Conservation (phyloP, 495 filamentous ascomycete genomes). For the Rhypophila decipiens region DNA sequence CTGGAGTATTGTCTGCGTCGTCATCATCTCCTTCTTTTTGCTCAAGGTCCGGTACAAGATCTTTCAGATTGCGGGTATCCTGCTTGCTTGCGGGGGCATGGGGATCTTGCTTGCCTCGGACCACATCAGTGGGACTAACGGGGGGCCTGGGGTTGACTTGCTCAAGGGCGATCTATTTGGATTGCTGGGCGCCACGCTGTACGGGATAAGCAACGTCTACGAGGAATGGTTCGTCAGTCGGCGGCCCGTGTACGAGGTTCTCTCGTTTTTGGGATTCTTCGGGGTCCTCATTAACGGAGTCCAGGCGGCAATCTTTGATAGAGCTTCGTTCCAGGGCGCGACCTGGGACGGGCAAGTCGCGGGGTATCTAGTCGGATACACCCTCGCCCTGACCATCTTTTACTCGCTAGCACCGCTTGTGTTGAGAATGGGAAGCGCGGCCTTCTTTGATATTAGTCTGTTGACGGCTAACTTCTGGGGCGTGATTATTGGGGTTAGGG, state of each 20-base stretch:
- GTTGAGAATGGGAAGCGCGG: conserved; percentile 80
- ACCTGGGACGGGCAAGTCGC: conserved; percentile 62
- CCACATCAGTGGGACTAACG: conserved; percentile 67
- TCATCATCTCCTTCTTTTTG: conserved; percentile 73
- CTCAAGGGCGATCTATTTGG: conserved; percentile 92
- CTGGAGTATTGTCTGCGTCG: conserved; percentile 95
- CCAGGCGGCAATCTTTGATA: conserved; percentile 87
- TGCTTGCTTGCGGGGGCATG: conserved; percentile 89
- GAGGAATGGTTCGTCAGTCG: conserved; percentile 92
- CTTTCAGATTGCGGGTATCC: conserved; percentile 76
- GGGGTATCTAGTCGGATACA: conserved; percentile 84
- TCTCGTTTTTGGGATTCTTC: conserved; percentile 85
- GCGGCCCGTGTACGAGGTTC: conserved; percentile 84
- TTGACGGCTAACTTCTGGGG: conserved; percentile 97
- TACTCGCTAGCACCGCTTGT: conserved; percentile 82
- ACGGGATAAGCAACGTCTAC: conserved; percentile 81
- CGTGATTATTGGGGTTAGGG: conserved; percentile 77
- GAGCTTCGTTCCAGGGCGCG: conserved; percentile 58
- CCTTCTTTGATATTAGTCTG: conserved; percentile 94
- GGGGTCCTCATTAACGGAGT: conserved; percentile 86
- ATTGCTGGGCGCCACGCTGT: conserved; percentile 80
- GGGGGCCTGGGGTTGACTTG: conserved; percentile 57
- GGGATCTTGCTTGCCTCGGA: conserved; percentile 83
- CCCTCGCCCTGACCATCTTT: conserved; percentile 72
- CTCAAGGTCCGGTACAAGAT: conserved; percentile 82